These are phyloP conservation scores for Bruguiera hainesii DNA, from an alignment of 441 rosid genomes.

Conservation along the genomic window DNA sequence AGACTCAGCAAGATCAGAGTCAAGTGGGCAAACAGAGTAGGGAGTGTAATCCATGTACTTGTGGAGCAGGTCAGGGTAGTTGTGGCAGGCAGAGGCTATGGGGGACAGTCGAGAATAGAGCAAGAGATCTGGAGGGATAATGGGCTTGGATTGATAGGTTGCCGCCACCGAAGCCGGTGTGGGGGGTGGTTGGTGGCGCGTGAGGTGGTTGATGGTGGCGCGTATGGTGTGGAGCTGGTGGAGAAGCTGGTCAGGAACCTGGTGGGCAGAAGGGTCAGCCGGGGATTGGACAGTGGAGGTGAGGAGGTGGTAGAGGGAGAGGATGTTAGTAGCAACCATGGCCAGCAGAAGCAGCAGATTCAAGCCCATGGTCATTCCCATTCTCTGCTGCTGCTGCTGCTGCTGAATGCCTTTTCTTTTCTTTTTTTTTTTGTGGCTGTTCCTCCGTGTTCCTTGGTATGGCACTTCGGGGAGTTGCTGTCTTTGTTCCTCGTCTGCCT, in stretches of 20 bases:
- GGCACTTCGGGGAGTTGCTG: no score
- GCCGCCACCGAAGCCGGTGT: neutral
- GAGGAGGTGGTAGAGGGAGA: constrained; percentile 92
- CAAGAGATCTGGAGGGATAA: constrained; percentile 69
- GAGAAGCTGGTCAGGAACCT: constrained; percentile 75
- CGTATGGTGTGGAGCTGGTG: constrained; percentile 80
- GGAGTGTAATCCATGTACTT: constrained; percentile 84
- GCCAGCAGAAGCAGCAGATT: constrained; percentile 74
- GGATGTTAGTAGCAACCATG: constrained; percentile 95
- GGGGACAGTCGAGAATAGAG: constrained; percentile 72
- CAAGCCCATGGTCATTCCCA: constrained; percentile 85
- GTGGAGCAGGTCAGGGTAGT: constrained; percentile 89
- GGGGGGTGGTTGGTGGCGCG: constrained; percentile 69
- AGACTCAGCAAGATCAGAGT: constrained; percentile 60
- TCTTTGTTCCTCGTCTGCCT: no score
- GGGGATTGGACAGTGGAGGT: constrained; percentile 61
- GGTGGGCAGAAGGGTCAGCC: constrained; percentile 39
- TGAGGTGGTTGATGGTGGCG: constrained; percentile 86
- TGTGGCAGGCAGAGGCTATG: constrained; percentile 85
- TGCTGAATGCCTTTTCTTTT: no score
- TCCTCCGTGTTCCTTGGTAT: no score
- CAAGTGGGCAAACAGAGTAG: constrained; percentile 74
- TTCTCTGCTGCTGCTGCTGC: constrained; percentile 4
- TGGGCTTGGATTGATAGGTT: constrained; percentile 27
- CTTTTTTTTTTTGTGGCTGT: no score